phyloP scores from a whole-genome alignment of 768 basidiomycete genomes.

The Tulasnella sp. region DNA sequence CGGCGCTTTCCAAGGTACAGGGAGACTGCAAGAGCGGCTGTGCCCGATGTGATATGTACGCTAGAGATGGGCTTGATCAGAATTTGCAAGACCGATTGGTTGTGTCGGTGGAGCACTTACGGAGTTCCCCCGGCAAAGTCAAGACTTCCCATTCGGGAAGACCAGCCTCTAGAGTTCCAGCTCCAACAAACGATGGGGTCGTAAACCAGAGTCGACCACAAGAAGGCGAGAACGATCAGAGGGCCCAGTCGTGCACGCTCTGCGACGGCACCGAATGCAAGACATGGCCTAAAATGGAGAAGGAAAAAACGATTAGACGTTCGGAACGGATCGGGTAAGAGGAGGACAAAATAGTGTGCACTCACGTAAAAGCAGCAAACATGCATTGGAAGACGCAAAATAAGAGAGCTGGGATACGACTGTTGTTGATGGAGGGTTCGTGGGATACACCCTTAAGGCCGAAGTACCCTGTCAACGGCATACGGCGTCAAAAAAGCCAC shows the following conservation, averaged over 20 bases:
- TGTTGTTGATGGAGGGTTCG: slow-evolving; percentile 57
- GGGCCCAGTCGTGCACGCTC: slow-evolving; percentile 82
- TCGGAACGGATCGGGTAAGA: too few relatives aligned
- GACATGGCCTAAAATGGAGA: slow-evolving; percentile 46
- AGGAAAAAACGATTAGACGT: background rate
- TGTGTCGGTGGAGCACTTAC: too few relatives aligned
- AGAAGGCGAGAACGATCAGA: slow-evolving; percentile 75
- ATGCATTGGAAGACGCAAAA: slow-evolving; percentile 80
- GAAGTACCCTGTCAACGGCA: slow-evolving; percentile 51
- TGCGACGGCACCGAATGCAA: slow-evolving; percentile 85
- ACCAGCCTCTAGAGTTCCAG: slow-evolving; percentile 77
- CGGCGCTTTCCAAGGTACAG: slow-evolving; percentile 82
- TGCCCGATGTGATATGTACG: slow-evolving; percentile 91
- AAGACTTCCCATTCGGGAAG: slow-evolving; percentile 63
- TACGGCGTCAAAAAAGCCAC: background rate
- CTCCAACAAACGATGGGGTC: slow-evolving; percentile 95
- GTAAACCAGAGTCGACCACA: slow-evolving; percentile 80
- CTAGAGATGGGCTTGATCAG: background rate
- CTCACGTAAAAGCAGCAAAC: slow-evolving; percentile 80
- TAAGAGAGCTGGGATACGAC: slow-evolving; percentile 55
- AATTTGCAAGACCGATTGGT: background rate
- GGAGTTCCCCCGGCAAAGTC: slow-evolving; percentile 95
- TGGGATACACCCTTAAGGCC: slow-evolving; percentile 64
- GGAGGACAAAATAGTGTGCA: slow-evolving; percentile 16
- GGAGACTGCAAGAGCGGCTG: slow-evolving; percentile 68